Evolutionary conservation across 352 stramenopile genomes (phyloP).

Genomic region (Peronospora belbahrii): DNA sequence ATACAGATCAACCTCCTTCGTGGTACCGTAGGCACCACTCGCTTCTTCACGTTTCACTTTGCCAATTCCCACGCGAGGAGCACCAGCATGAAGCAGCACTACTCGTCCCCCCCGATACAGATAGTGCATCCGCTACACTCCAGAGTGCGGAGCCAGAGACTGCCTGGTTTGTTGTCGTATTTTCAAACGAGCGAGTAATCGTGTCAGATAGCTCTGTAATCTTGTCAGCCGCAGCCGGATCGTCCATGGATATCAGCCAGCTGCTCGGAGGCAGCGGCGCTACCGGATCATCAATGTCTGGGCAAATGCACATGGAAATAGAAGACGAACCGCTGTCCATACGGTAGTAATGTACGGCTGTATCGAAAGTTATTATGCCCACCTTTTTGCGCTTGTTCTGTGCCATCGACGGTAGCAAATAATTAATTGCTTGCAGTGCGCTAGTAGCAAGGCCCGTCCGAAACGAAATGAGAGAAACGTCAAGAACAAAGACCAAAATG

Average conservation of each 20-base stretch:
- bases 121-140: conserved; percentile 70
- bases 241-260: conserved; percentile 80
- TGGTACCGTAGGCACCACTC: conserved; percentile 72
- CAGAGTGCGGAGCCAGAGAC: conserved; percentile 69
- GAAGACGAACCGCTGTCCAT: conserved; percentile 49
- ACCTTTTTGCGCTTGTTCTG: conserved; percentile 84
- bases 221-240: conserved; percentile 60
- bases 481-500: conserved; percentile 83
- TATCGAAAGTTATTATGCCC: conserved; percentile 85
- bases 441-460: conserved; percentile 58
- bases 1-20: conserved; percentile 81
- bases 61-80: conserved; percentile 65
- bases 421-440: conserved; percentile 68
- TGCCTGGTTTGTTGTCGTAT: conserved; percentile 66
- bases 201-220: conserved; percentile 60
- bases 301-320: conserved; percentile 72
- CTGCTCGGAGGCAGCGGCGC: conserved; percentile 63
- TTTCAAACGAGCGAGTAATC: conserved; percentile 61
- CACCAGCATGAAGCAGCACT: conserved; percentile 67
- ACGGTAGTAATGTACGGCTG: conserved; percentile 79
- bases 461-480: conserved; percentile 82
- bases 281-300: conserved; percentile 73
- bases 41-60: conserved; percentile 75
- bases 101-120: conserved; percentile 53
- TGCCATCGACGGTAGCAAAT: conserved; percentile 61